These are phyloP conservation scores for Annulohypoxylon stygium DNA, from an alignment of 495 filamentous ascomycete species.

Conservation along the genomic window DNA sequence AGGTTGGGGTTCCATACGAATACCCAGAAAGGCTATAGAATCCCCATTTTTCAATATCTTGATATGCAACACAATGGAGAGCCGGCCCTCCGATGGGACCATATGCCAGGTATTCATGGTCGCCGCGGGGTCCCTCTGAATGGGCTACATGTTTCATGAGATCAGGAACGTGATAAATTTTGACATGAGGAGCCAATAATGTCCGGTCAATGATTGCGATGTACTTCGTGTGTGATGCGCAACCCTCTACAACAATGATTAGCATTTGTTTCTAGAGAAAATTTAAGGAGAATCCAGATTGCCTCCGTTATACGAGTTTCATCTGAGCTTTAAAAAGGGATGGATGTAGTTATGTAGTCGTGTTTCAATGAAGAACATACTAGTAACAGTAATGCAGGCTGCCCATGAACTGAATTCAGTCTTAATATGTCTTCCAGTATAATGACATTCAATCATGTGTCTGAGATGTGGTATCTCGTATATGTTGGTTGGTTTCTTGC, in stretches of 20 bases:
- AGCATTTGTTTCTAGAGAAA: neutral
- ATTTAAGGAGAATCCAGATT: too few species aligned
- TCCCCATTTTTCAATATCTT: neutral
- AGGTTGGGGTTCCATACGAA: neutral
- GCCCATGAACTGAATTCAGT: conserved; percentile 24
- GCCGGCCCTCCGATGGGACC: conserved; percentile 18
- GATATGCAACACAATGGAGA: conserved; percentile 6
- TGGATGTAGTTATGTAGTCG: too few species aligned
- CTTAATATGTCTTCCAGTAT: neutral
- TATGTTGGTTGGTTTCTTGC: conserved; percentile 18
- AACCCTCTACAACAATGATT: neutral
- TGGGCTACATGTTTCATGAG: neutral
- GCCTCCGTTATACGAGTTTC: too few species aligned
- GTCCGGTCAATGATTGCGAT: conserved; percentile 18
- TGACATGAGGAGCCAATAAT: conserved; percentile 16
- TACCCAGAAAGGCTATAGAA: neutral
- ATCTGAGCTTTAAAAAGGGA: too few species aligned
- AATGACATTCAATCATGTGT: neutral
- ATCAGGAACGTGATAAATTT: conserved; percentile 22
- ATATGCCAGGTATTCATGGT: conserved; percentile 17
- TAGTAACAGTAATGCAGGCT: conserved; percentile 12
- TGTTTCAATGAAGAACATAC: neutral
- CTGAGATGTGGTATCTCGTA: conserved; percentile 3
- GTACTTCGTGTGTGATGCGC: neutral
- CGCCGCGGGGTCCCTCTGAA: too few species aligned